Evolutionary conservation across 495 filamentous ascomycete genomes (phyloP).

Genomic region (Baudoinia panamericana): DNA sequence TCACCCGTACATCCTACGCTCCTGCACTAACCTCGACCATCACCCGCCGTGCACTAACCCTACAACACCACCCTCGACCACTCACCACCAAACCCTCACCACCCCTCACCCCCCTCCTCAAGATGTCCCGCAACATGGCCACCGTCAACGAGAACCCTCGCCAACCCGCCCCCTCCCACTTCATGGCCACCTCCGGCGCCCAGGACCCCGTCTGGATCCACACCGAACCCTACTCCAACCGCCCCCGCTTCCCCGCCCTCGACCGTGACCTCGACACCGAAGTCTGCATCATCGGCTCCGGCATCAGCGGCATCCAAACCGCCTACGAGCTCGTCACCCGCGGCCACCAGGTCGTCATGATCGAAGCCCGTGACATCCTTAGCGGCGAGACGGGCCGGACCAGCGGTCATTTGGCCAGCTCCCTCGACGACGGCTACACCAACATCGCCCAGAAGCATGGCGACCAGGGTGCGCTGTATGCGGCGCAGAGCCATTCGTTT

Average conservation of each 20-base stretch:
- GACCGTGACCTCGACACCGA: conserved; percentile 30
- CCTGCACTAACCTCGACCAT: no score
- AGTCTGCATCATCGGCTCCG: conserved; percentile 41
- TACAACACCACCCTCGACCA: no score
- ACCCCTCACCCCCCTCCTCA: no score
- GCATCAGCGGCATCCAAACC: conserved; percentile 41
- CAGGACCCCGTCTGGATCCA: no score
- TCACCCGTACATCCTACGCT: no score
- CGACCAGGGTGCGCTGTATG: conserved; percentile 33
- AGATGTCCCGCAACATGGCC: no score
- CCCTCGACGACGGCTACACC: conserved; percentile 39
- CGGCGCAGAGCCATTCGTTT: conserved; percentile 43
- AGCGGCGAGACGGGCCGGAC: conserved; percentile 43
- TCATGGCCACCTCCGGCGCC: no score
- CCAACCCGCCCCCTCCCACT: no score
- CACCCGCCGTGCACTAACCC: no score
- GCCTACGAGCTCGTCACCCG: conserved; percentile 43
- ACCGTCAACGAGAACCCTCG: no score
- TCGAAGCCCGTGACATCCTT: conserved; percentile 42
- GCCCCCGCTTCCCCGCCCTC: conserved; percentile 36
- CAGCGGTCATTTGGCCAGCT: conserved; percentile 41
- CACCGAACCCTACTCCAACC: conserved; percentile 35
- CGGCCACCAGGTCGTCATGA: conserved; percentile 36
- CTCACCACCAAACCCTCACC: no score
- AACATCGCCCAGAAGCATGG: conserved; percentile 42